Evolutionary conservation across 208 protist species (phyloP), one percentile per base, ranked within the genome.

Genomic region (Trypanosoma cruzi): DNA sequence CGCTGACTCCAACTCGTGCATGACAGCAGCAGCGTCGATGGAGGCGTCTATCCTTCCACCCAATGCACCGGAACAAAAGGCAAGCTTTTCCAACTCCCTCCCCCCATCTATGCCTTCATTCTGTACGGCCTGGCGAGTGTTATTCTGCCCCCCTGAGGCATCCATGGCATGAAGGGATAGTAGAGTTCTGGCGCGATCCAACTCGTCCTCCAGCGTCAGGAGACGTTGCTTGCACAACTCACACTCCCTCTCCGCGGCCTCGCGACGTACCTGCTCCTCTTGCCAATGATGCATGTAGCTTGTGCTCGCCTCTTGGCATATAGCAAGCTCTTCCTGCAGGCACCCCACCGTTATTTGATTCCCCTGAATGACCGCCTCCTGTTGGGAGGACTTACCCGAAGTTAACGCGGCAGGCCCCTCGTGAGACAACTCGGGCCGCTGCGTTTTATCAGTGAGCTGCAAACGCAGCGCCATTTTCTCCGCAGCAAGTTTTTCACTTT

Each of bases 401-500:
- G n/a, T 14, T 44, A 44, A 5, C 2, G 55, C 31, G 31, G 18
- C 34, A 20, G 11, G 7, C 11, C 11, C 31, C 22, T 46, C 55
- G 5, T 24, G 55, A 16, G 34, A 24, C 32, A 11, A 42, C 10
- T 36, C 32, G 24, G 44, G n/a, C 32, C 3, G 0, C 8, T 26
- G 26, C 29, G 20, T 4, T 28, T 60, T 11, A 2, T 60, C 31
- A 44, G 18, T 16, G 8, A 60, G 32, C 32, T 40, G 26, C 55
- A 60, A 22, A 1, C 10, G 32, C 55, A 60, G 14, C 55, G 10
- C 55, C 55, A 60, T 60, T n/a, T 34, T 36, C 1, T 60, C 55
- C 6, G 55, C 55, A 11, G 34, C 64, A 50, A 79, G 66, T 26
- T 60, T 61, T 22, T 81, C 80, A 58, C 79, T 77, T 52, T 61